phyloP scores from a whole-genome alignment of 2,329 filamentous ascomycete genomes.

The Pseudocercospora fijiensis region DNA sequence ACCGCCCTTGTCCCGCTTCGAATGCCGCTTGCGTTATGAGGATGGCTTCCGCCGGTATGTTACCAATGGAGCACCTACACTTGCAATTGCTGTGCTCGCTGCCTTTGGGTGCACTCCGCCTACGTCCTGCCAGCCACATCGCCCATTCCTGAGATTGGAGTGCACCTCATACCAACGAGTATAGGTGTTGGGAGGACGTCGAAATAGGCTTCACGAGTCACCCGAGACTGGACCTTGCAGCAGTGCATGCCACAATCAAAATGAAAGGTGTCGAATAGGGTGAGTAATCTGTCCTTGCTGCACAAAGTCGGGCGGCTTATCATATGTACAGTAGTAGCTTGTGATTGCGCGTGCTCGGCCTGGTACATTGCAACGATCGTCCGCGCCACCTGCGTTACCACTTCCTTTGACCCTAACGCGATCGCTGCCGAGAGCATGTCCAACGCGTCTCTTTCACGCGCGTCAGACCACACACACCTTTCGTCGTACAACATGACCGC shows the following conservation, averaged over 20 bases:
- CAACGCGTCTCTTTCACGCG: too few species aligned
- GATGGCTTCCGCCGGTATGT: neutral
- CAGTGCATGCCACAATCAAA: neutral
- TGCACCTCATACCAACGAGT: neutral
- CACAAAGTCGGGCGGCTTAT: slow-evolving; percentile 4
- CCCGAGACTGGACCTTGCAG: neutral
- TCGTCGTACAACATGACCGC: too few species aligned
- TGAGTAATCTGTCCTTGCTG: neutral
- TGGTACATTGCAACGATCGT: neutral
- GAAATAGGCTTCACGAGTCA: neutral
- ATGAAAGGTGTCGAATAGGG: neutral
- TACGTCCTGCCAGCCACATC: neutral
- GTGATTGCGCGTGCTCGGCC: neutral
- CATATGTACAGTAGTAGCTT: slow-evolving; percentile 1
- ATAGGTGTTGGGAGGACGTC: neutral
- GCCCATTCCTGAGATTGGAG: neutral
- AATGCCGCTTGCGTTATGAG: neutral
- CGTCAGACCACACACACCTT: too few species aligned
- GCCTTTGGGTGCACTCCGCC: neutral
- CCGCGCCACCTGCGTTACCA: neutral
- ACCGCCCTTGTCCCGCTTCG: neutral
- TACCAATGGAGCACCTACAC: neutral
- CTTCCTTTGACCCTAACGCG: neutral
- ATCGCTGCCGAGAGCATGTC: too few species aligned
- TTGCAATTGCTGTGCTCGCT: neutral